Percentiles rank a stretch among this genome's conserved stretches.
phyloP scores from a whole-genome alignment of 2,329 filamentous ascomycete species.

The Balansia obtecta region DNA sequence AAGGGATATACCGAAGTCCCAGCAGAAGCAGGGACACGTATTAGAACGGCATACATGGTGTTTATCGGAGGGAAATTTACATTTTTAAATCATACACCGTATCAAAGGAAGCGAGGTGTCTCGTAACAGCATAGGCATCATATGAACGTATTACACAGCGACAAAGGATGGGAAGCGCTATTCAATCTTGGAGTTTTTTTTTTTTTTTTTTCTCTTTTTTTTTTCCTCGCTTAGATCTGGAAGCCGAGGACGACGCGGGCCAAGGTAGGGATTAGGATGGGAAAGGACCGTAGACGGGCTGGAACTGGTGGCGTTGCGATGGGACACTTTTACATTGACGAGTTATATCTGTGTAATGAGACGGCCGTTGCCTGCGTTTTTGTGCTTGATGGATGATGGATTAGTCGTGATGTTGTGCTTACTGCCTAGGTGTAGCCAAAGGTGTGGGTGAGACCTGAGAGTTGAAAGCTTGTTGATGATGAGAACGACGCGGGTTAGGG shows the following conservation, averaged over 20 bases:
- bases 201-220: too few species aligned
- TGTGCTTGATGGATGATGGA: too few species aligned
- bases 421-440: not conserved
- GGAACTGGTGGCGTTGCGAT: not conserved
- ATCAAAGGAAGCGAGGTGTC: not conserved
- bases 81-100: not conserved
- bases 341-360: not conserved
- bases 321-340: not conserved
- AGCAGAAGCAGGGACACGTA: constrained; percentile 10
- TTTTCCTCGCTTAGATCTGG: not conserved
- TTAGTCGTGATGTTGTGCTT: too few species aligned
- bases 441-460: too few species aligned
- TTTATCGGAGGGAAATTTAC: not conserved
- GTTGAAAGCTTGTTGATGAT: too few species aligned
- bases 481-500: too few species aligned
- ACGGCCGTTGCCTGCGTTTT: not conserved
- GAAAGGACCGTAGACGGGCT: not conserved
- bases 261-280: not conserved
- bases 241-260: not conserved
- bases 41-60: not conserved
- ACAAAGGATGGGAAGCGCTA: not conserved
- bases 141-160: not conserved
- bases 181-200: not conserved
- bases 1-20: constrained; percentile 15
- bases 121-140: not conserved